A percentile compares a stretch with the other conserved stretches of the same genome.
Conservation (phyloP, 306 rosid species). For the Cucurbita maxima region DNA sequence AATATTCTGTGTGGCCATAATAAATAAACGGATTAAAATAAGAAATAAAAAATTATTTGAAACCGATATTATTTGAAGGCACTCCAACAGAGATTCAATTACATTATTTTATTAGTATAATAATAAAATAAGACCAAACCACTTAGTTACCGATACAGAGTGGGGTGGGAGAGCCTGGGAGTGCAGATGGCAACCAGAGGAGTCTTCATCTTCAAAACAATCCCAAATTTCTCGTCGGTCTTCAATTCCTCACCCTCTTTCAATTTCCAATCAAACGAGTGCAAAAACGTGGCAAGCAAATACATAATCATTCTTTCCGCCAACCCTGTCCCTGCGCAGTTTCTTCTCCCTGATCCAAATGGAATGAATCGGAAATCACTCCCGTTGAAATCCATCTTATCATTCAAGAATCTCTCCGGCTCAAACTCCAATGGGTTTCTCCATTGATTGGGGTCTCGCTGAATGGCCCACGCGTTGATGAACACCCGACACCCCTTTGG, state of each 20-base stretch:
- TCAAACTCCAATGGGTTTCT: constrained; percentile 43
- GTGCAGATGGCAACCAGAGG: constrained; percentile 38
- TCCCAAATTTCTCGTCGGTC: constrained; percentile 36
- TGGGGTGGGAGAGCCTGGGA: constrained; percentile 25
- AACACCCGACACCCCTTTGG: constrained; percentile 42
- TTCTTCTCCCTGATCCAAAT: constrained; percentile 67
- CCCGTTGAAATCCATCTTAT: constrained; percentile 42
- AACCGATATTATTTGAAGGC: too few relatives aligned
- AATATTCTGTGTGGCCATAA: too few relatives aligned
- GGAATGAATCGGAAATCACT: constrained; percentile 51
- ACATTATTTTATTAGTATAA: too few relatives aligned
- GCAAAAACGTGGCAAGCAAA: constrained; percentile 38
- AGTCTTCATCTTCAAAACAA: constrained; percentile 32
- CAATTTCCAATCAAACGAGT: constrained; percentile 48
- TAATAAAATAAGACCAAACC: constrained; percentile 1
- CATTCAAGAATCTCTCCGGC: constrained; percentile 39
- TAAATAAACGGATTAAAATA: too few relatives aligned
- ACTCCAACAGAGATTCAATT: too few relatives aligned
- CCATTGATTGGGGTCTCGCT: constrained; percentile 55
- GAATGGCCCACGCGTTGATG: constrained; percentile 68
- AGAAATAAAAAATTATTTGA: too few relatives aligned
- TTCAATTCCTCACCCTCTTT: constrained; percentile 26
- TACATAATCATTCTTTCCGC: constrained; percentile 47
- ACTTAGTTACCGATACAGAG: neutral
- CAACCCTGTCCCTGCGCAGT: constrained; percentile 58